These are phyloP conservation scores for Thuidium tamariscinum DNA, from an alignment of 225 moss, liverwort and hornwort species.

Conservation along the genomic window DNA sequence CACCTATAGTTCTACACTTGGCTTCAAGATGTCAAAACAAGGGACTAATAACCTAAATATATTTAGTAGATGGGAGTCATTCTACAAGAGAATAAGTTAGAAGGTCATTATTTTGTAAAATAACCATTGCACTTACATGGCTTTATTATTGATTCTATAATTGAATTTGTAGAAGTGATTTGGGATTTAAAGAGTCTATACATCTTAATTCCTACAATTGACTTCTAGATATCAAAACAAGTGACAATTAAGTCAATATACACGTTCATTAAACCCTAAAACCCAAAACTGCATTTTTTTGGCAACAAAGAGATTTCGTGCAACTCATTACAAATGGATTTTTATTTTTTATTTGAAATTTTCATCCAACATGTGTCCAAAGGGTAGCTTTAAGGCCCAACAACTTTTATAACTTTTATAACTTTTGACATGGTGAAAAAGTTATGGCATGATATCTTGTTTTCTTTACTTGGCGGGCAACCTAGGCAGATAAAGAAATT, in stretches of 20 bases:
- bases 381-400: no score
- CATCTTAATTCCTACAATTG: neutral
- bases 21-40: neutral
- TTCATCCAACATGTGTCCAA: no score
- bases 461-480: no score
- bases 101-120: neutral
- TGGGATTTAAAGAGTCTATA: neutral
- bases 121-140: rapidly evolving
- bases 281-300: no score
- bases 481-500: no score
- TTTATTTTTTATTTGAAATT: no score
- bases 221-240: neutral
- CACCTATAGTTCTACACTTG: rapidly evolving
- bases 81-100: neutral
- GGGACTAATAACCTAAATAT: neutral
- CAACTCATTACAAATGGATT: no score
- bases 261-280: no score
- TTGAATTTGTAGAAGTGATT: neutral
- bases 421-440: no score
- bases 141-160: neutral
- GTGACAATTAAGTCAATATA: neutral
- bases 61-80: neutral
- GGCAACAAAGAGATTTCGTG: no score
- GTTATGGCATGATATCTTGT: no score
- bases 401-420: no score